Conservation (phyloP, 2,329 filamentous ascomycete species). For the Pleochaeta shiraiana region DNA sequence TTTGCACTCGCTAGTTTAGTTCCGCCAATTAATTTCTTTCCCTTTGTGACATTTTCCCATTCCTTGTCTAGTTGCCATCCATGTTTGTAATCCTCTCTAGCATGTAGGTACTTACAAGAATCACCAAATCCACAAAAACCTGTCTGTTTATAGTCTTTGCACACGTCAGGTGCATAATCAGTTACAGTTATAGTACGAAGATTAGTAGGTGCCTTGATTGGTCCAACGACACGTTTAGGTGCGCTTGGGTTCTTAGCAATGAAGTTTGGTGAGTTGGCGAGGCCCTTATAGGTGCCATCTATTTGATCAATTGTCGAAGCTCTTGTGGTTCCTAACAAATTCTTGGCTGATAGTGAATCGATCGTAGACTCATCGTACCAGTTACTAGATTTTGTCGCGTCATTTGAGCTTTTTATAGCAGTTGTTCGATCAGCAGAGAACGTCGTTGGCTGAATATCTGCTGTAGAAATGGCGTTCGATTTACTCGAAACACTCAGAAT, state of each 20-base stretch:
- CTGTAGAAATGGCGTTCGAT: constrained; percentile 20
- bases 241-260: constrained; percentile 66
- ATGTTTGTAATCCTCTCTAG: constrained; percentile 59
- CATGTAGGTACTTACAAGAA: constrained; percentile 63
- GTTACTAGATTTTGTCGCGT: constrained; percentile 73
- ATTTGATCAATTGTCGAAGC: constrained; percentile 19
- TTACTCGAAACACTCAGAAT: constrained; percentile 43
- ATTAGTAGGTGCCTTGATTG: constrained; percentile 73
- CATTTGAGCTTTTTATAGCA: constrained; percentile 46
- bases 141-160: constrained; percentile 81
- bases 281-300: constrained; percentile 57
- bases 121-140: constrained; percentile 25
- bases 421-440: constrained; percentile 39
- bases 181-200: constrained; percentile 77
- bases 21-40: constrained; percentile 37
- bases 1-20: constrained; percentile 23
- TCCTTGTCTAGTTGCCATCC: constrained; percentile 92
- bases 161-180: constrained; percentile 82
- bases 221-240: constrained; percentile 48
- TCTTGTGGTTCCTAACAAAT: constrained; percentile 35
- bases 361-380: constrained; percentile 63
- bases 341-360: constrained; percentile 23
- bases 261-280: constrained; percentile 46
- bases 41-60: constrained; percentile 72
- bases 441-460: constrained; percentile 28